Conservation (phyloP, 2,329 filamentous ascomycete species). For the Domatiomyces catenatus region DNA sequence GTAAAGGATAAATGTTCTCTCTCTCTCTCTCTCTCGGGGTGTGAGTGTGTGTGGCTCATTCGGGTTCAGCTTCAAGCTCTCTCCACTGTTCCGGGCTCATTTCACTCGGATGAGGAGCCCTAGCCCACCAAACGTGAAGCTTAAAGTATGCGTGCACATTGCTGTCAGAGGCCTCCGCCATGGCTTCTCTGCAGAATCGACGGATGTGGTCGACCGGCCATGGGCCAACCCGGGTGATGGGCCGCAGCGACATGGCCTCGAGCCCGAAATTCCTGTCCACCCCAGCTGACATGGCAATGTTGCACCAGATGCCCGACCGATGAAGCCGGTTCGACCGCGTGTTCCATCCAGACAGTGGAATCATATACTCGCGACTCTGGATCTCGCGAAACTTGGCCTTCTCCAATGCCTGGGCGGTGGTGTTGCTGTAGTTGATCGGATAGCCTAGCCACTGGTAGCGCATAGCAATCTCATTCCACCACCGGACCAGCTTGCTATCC, state of each 20-base stretch:
- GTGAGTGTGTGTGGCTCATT: background rate
- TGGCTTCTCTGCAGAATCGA: conserved; percentile 46
- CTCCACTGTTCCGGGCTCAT: background rate
- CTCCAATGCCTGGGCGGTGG: conserved; percentile 46
- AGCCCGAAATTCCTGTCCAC: conserved; percentile 25
- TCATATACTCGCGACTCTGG: conserved; percentile 49
- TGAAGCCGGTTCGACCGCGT: conserved; percentile 43
- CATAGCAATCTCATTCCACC: conserved; percentile 43
- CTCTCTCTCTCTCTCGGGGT: too few species aligned
- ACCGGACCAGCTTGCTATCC: conserved; percentile 41
- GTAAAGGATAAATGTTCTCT: background rate
- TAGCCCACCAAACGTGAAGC: conserved; percentile 25
- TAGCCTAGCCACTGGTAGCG: conserved; percentile 52
- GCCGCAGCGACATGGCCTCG: conserved; percentile 56
- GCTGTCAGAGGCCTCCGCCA: conserved; percentile 52
- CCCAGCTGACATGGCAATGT: conserved; percentile 58
- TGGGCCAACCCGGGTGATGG: conserved; percentile 50
- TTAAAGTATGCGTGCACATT: conserved; percentile 55
- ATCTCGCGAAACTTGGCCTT: conserved; percentile 68
- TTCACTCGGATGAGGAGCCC: conserved; percentile 4
- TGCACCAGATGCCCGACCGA: conserved; percentile 68
- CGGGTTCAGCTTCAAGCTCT: background rate
- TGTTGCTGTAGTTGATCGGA: conserved; percentile 47
- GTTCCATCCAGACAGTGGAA: conserved; percentile 64
- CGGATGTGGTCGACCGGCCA: conserved; percentile 50